Conservation (phyloP, 2,329 filamentous ascomycete species). For the Phoma sp. region DNA sequence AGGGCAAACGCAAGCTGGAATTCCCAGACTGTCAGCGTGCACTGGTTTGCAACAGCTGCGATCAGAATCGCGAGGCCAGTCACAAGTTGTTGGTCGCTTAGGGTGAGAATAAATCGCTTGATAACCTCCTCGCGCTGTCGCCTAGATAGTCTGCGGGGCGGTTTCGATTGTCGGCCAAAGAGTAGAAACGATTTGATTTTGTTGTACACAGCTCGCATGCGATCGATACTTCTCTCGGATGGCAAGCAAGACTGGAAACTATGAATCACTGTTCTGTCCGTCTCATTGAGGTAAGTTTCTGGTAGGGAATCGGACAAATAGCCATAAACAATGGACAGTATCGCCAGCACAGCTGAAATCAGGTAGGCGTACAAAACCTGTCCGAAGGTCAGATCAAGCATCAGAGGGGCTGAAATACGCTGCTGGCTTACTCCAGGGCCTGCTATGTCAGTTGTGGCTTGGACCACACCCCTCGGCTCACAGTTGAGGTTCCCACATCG, state of each 20-base stretch:
- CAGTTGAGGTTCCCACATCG: slow-evolving; percentile 10
- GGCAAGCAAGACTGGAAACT: slow-evolving; percentile 12
- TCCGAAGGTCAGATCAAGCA: background rate
- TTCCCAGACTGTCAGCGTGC: slow-evolving; percentile 22
- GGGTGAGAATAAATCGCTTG: slow-evolving; percentile 29
- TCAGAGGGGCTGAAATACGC: background rate
- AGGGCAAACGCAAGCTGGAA: slow-evolving; percentile 23
- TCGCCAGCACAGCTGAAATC: slow-evolving; percentile 20
- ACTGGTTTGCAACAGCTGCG: slow-evolving; percentile 23
- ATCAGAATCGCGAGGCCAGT: slow-evolving; percentile 29
- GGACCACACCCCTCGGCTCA: slow-evolving; percentile 3
- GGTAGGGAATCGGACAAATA: slow-evolving; percentile 26
- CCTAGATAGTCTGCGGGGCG: slow-evolving; percentile 13
- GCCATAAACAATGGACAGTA: slow-evolving; percentile 18
- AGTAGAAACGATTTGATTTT: background rate
- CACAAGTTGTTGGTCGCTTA: slow-evolving; percentile 35
- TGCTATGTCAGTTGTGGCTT: slow-evolving; percentile 20
- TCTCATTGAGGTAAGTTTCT: slow-evolving; percentile 16
- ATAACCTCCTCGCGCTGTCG: slow-evolving; percentile 22
- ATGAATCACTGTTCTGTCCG: slow-evolving; percentile 17
- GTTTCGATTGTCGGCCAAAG: background rate
- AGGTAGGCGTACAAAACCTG: slow-evolving; percentile 23
- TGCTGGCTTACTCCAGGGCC: slow-evolving; percentile 19
- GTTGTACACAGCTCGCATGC: background rate
- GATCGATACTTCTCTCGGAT: background rate